phyloP scores from a whole-genome alignment of 441 rosid species.

The Syzygium syzygioides region DNA sequence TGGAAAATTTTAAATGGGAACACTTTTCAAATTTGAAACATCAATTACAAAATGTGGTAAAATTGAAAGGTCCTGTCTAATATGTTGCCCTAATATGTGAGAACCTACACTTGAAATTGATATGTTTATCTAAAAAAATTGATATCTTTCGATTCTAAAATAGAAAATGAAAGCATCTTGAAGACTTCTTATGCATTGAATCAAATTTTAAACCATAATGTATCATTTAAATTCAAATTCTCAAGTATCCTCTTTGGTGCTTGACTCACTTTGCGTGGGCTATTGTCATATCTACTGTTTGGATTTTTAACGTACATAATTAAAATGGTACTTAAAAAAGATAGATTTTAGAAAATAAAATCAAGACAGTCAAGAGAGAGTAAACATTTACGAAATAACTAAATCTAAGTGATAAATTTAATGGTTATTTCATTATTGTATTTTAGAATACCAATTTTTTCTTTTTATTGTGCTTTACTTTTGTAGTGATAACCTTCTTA shows the following conservation, averaged over 20 bases:
- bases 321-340: neutral
- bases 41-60: neutral
- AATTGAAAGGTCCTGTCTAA: neutral
- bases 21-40: neutral
- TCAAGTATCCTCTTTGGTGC: neutral
- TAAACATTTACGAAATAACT: too few relatives aligned
- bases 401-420: too few relatives aligned
- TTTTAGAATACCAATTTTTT: too few relatives aligned
- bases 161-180: neutral
- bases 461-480: too few relatives aligned
- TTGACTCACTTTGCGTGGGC: neutral
- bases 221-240: neutral
- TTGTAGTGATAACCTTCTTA: too few relatives aligned
- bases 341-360: too few relatives aligned
- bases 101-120: neutral
- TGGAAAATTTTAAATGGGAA: neutral
- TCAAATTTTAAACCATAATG: neutral
- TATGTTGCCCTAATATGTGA: neutral
- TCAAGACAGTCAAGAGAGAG: too few relatives aligned
- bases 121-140: neutral
- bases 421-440: too few relatives aligned
- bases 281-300: neutral
- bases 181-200: neutral
- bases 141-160: neutral
- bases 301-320: neutral